These are phyloP conservation scores for Pelargonium hybrid DNA, from an alignment of 441 rosid species.

Conservation along the genomic window DNA sequence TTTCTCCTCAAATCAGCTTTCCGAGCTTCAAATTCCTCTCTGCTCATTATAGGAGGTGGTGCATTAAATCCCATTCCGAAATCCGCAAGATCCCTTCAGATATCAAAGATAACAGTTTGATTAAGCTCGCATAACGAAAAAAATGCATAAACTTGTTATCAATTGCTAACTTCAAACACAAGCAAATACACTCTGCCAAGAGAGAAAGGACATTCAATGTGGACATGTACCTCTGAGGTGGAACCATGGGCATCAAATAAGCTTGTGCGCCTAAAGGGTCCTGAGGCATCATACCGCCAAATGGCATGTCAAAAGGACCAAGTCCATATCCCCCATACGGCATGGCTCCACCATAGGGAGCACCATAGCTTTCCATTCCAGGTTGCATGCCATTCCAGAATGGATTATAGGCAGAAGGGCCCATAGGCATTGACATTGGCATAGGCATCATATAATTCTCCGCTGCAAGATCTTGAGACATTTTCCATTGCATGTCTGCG, in stretches of 20 bases:
- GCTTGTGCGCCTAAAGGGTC: conserved; percentile 54
- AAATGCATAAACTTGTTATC: not conserved
- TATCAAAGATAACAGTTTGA: not conserved
- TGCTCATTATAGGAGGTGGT: conserved; percentile 69
- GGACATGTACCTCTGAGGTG: conserved; percentile 48
- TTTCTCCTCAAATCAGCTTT: conserved; percentile 81
- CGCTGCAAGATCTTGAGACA: conserved; percentile 58
- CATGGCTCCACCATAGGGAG: conserved; percentile 55
- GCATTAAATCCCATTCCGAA: conserved; percentile 74
- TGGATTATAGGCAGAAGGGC: conserved; percentile 60
- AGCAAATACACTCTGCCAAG: not conserved
- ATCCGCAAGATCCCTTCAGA: conserved; percentile 65
- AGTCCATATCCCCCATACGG: conserved; percentile 77
- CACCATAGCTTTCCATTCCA: conserved; percentile 64
- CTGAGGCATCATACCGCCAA: conserved; percentile 48
- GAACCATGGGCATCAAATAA: conserved; percentile 54
- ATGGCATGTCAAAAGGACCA: conserved; percentile 56
- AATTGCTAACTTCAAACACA: not conserved
- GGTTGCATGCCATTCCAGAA: conserved; percentile 82
- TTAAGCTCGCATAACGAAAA: not conserved
- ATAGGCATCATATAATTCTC: conserved; percentile 62
- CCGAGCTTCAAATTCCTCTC: conserved; percentile 87
- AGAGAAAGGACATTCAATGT: not conserved
- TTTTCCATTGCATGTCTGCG: conserved; percentile 74
- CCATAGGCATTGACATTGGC: conserved; percentile 46